Conservation (phyloP, 202 grass and related monocot genomes). For the Cymbopogon flexuosus region DNA sequence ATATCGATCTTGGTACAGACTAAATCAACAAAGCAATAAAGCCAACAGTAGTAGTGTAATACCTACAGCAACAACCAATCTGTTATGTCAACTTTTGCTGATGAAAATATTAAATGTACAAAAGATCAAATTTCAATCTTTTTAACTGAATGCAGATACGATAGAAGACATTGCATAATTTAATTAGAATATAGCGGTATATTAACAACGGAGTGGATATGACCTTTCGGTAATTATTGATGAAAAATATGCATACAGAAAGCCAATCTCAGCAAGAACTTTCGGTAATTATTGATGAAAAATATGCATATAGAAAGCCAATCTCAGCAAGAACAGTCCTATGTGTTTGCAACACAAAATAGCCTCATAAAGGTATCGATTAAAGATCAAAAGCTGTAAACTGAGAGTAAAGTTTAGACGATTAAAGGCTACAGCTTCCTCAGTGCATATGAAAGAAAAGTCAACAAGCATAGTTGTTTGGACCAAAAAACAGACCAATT, state of each 20-base stretch:
- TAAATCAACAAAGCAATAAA: constrained; percentile 21
- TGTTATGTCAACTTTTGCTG: constrained; percentile 7
- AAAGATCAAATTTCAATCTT: not conserved
- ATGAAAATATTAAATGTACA: not conserved
- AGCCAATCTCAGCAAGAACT: not conserved
- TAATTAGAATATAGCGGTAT: not conserved
- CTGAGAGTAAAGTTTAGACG: constrained; percentile 6
- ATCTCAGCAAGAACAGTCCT: not conserved
- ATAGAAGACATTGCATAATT: not conserved
- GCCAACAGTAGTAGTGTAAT: not conserved
- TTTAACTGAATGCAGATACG: not conserved
- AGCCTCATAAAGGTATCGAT: not conserved
- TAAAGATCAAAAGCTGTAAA: not conserved
- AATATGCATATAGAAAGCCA: not conserved
- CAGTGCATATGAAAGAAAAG: not conserved
- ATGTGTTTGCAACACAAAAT: constrained; percentile 14
- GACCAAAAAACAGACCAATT: not conserved
- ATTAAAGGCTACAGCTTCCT: constrained; percentile 30
- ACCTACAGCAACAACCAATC: not conserved
- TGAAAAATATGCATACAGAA: constrained; percentile 1
- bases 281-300: constrained; percentile 4
- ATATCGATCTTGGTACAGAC: constrained; percentile 6
- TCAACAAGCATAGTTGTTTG: not conserved
- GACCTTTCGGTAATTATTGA: not conserved
- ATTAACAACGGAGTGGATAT: not conserved